phyloP scores from a whole-genome alignment of 306 rosid genomes.

The Vachellia collinsii region DNA sequence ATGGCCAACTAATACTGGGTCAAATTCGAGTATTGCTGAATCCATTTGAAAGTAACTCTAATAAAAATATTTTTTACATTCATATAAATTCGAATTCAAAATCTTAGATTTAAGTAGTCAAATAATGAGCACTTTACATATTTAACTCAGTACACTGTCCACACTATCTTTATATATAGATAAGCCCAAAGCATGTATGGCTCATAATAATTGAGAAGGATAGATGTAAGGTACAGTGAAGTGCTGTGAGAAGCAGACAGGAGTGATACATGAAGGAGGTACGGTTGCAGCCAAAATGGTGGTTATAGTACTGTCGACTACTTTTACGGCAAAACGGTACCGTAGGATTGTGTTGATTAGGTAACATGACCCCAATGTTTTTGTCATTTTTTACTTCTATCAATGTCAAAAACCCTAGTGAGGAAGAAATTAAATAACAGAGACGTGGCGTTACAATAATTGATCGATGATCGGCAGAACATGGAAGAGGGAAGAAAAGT shows the following conservation, averaged over 20 bases:
- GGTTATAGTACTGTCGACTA: slow-evolving; percentile 1
- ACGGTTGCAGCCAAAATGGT: slow-evolving; percentile 12
- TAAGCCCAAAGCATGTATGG: background rate
- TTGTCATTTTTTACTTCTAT: slow-evolving; percentile 24
- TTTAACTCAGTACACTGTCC: background rate
- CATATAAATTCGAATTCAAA: no score
- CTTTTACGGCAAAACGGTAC: background rate
- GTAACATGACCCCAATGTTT: background rate
- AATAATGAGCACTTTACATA: background rate
- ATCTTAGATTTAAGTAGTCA: no score
- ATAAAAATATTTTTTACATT: no score
- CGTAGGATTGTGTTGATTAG: background rate
- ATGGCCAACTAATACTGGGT: no score
- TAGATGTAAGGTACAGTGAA: background rate
- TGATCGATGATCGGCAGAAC: background rate
- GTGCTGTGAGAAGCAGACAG: background rate
- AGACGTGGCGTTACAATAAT: background rate
- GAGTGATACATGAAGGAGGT: background rate
- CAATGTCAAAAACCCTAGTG: background rate
- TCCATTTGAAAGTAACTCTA: no score
- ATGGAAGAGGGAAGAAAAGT: background rate
- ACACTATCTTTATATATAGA: background rate
- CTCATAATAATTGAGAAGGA: background rate
- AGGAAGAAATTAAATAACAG: background rate
- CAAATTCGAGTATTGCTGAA: no score